Percentiles rank a stretch among this genome's conserved stretches.
These are phyloP conservation scores for Hibiscus syriacus DNA, from an alignment of 345 rosid species.

Conservation along the genomic window DNA sequence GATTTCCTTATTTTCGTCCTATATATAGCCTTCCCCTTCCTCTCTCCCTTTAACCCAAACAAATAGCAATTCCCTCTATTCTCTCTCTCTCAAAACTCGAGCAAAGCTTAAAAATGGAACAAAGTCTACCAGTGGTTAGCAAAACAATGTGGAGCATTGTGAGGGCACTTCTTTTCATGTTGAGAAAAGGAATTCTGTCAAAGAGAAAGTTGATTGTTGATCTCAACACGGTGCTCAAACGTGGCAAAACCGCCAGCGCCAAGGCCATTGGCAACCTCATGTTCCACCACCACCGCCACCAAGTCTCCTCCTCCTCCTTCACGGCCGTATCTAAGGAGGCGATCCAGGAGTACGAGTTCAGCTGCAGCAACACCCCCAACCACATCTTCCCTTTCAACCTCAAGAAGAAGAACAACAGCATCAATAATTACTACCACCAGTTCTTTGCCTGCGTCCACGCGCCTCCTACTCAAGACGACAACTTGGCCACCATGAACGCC, in stretches of 20 bases:
- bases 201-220: too few species aligned
- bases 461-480: too few species aligned
- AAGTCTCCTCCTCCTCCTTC: too few species aligned
- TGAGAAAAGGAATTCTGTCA: slow-evolving; percentile 47
- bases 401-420: slow-evolving; percentile 27
- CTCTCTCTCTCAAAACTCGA: not conserved
- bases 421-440: slow-evolving; percentile 19
- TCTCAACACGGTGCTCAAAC: too few species aligned
- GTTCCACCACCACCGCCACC: too few species aligned
- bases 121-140: slow-evolving; percentile 38
- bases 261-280: too few species aligned
- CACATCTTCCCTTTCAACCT: too few species aligned
- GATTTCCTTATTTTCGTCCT: not conserved
- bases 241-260: too few species aligned
- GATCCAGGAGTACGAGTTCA: slow-evolving; percentile 67
- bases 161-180: slow-evolving; percentile 60
- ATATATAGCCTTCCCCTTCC: not conserved
- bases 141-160: slow-evolving; percentile 54
- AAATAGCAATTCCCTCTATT: not conserved
- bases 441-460: too few species aligned
- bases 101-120: slow-evolving; percentile 22
- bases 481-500: slow-evolving; percentile 32
- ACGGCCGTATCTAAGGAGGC: not conserved
- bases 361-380: slow-evolving; percentile 69
- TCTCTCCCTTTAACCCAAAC: not conserved